phyloP scores from a whole-genome alignment of 129 eudicot genomes.

The Lonicera japonica region DNA sequence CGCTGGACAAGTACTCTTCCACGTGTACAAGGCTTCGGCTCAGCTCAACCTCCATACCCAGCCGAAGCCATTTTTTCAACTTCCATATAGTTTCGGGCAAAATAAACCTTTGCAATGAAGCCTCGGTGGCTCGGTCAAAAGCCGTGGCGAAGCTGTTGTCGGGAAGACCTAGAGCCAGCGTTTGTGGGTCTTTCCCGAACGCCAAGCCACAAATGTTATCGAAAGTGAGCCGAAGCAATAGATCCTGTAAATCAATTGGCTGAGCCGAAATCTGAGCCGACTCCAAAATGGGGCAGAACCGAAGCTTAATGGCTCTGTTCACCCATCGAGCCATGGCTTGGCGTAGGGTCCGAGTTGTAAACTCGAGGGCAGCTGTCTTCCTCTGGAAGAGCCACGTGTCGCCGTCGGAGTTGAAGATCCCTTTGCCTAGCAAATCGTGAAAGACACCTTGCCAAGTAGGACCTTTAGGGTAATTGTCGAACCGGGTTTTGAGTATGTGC shows the following conservation, averaged over 20 bases:
- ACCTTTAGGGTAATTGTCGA: constrained; percentile 82
- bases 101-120: constrained; percentile 66
- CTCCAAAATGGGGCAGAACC: constrained; percentile 64
- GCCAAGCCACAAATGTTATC: constrained; percentile 86
- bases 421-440: constrained; percentile 71
- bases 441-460: constrained; percentile 95
- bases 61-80: constrained; percentile 74
- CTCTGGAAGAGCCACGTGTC: constrained; percentile 85
- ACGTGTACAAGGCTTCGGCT: constrained; percentile 77
- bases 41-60: constrained; percentile 73
- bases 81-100: constrained; percentile 71
- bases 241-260: constrained; percentile 78
- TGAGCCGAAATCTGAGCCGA: constrained; percentile 45
- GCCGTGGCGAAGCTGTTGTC: constrained; percentile 73
- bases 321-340: constrained; percentile 97
- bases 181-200: constrained; percentile 78
- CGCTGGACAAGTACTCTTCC: constrained; percentile 65
- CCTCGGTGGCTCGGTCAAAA: constrained; percentile 83
- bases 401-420: constrained; percentile 85
- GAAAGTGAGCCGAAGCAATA: constrained; percentile 68
- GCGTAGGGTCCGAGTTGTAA: constrained; percentile 73
- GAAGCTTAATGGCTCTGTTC: constrained; percentile 61
- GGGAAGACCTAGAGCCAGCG: constrained; percentile 63
- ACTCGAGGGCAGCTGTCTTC: constrained; percentile 87
- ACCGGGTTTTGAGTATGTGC: constrained; percentile 66